These are phyloP conservation scores for Cercospora sesami DNA, from an alignment of 2,329 filamentous ascomycete genomes.

Conservation along the genomic window DNA sequence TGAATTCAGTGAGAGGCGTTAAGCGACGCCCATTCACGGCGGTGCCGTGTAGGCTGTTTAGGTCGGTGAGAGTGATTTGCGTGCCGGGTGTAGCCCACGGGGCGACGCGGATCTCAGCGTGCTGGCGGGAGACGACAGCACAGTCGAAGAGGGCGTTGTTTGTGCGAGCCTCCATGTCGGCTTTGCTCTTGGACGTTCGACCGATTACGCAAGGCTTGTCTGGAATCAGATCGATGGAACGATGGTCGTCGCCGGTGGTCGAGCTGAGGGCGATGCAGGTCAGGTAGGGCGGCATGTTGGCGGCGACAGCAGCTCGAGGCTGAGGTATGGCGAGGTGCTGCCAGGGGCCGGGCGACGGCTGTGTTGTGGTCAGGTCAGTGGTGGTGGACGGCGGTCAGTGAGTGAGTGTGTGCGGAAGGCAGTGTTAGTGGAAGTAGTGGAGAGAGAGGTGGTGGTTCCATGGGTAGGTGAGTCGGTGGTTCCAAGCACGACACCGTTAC, in stretches of 20 bases:
- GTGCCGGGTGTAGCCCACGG: slow-evolving; percentile 17
- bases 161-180: slow-evolving; percentile 32
- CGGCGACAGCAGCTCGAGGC: not conserved
- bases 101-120: slow-evolving; percentile 35
- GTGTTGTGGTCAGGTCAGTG: slow-evolving; percentile 1
- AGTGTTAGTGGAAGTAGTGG: not conserved
- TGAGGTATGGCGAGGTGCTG: not conserved
- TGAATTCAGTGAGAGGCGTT: slow-evolving; percentile 18
- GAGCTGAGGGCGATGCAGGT: slow-evolving; percentile 25
- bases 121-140: slow-evolving; percentile 40
- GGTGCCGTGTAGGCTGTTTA: slow-evolving; percentile 39
- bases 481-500: not conserved
- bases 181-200: slow-evolving; percentile 46
- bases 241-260: slow-evolving; percentile 22
- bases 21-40: slow-evolving; percentile 37
- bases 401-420: not conserved
- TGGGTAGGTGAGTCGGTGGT: slow-evolving; percentile 1
- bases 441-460: not conserved
- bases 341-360: not conserved
- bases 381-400: not conserved
- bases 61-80: slow-evolving; percentile 37
- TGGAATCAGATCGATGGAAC: slow-evolving; percentile 25
- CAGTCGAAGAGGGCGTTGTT: slow-evolving; percentile 42
- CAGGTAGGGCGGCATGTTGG: slow-evolving; percentile 14
- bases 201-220: slow-evolving; percentile 41